Base-by-base conservation (phyloP, 257 asterid species). In the Capsicum pubescens region DNA sequence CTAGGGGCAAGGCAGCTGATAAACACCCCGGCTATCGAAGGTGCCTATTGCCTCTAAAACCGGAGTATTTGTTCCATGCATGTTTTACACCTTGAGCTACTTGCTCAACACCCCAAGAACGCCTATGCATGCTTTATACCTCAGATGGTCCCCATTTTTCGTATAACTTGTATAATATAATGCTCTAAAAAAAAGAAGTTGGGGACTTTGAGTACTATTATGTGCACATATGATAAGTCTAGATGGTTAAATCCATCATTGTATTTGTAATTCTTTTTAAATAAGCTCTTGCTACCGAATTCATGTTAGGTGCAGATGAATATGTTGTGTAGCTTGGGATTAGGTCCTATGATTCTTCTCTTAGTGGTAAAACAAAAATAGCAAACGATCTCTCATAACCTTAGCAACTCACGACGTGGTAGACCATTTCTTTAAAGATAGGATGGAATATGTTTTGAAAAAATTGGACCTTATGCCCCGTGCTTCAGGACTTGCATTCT, bases 401-500 rank as follows among this genome's bases (percentile, higher is more conserved):
- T 36, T 69, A 39, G 54, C 54, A 69, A 39, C 32, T 39, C 2
- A 32, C 14, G 0, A 54, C 15, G 54, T 39, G 8, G 0, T 39
- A 69, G 26, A 69, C 54, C 9, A 15, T 69, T 69, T 13, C 74
- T 35, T 35, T 67, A 69, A 69, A 69, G 26, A 16, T 26, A 8
- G 54, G 77, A 69, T 69, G 54, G 77, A 69, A 8, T 39, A 69
- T 69, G 16, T 39, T 8, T 14, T 26, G 39, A 39, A 12, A 71
- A 71, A 42, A 8, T 5, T 4, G 15, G 79, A 71, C 57, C 79
- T 44, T 70, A 44, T 17, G 26, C 5, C 16, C 36, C 15, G 2
- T 70, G 79, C 79, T 70, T 70, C 79, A 70, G 79, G 36, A n/a
- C 14, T 17, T 70, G 56, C 35, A 17, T 17, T 70, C 56, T 70